Percentiles rank a stretch among this genome's conserved stretches.
These are phyloP conservation scores for Aspergillus sclerotioniger DNA, from an alignment of 495 filamentous ascomycete species.

Conservation along the genomic window DNA sequence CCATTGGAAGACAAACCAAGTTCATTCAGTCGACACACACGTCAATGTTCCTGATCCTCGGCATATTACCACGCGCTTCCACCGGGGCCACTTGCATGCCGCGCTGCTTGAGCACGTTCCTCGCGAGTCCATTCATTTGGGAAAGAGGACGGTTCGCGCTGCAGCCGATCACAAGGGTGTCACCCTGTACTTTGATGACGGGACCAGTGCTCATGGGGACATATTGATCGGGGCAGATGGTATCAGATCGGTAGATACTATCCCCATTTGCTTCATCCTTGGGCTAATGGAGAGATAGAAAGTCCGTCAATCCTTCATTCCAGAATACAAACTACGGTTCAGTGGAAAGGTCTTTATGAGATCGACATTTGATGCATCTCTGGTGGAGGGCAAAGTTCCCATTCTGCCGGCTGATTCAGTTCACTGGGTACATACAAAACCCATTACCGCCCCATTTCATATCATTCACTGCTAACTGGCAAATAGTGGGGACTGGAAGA, in stretches of 20 bases:
- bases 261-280: background rate
- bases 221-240: conserved; percentile 39
- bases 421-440: conserved; percentile 37
- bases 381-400: conserved; percentile 37
- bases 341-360: conserved; percentile 47
- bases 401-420: conserved; percentile 44
- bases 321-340: conserved; percentile 39
- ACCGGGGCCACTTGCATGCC: conserved; percentile 46
- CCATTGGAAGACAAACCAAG: conserved; percentile 46
- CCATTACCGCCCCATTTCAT: no score
- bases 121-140: conserved; percentile 26
- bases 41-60: conserved; percentile 35
- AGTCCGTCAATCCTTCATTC: conserved; percentile 36
- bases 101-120: conserved; percentile 43
- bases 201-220: conserved; percentile 26
- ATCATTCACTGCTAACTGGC: background rate
- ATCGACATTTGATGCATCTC: conserved; percentile 42
- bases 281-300: conserved; percentile 14
- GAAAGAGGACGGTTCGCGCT: conserved; percentile 20
- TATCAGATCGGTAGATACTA: conserved; percentile 29
- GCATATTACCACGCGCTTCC: conserved; percentile 46
- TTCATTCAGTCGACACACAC: conserved; percentile 40
- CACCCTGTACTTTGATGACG: conserved; percentile 30
- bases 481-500: conserved; percentile 43
- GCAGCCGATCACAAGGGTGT: conserved; percentile 21